Base-by-base conservation (phyloP, 2,329 filamentous ascomycete genomes). In the Neofusicoccum sp. region DNA sequence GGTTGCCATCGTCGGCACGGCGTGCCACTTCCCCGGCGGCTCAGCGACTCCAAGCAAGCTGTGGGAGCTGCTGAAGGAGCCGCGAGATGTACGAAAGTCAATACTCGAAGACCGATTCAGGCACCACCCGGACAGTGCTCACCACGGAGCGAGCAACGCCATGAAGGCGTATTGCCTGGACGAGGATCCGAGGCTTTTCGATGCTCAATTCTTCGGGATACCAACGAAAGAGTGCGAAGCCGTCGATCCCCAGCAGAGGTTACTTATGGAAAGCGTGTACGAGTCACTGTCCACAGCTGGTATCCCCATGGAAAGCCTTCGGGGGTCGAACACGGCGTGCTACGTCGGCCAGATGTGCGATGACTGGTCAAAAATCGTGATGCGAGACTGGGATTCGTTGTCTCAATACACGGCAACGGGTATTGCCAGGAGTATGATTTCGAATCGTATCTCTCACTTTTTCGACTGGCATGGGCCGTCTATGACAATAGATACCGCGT, bases 1-100 rank as follows among this genome's bases (percentile, higher is more conserved):
- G 4, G 66, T 70, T 24, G 76, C 73, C 8, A 71, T 78, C 14
- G 65, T 78, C 14, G 76, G 76, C 3, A 64, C 69, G 41, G 71
- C 67, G 16, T 76, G 73, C 51, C 68, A 73, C 9, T 69, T 76
- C 26, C 72, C 75, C 2, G 73, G 73, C n/a, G 66, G 47, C 7
- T 65, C 71, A 9, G 54, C 24, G 9, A 65, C 66, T 2, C 73
- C 73, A 3, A 69, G 70, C 2, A 65, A 68, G 3, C 71, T 76
- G 8, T 77, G 75, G 75, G 58, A 73, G 8, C 56, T 77, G 6
- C 66, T 70, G 8, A 64, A 63, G 1, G 47, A 58, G 2, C 70
- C 73, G 1, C 65, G 65, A 0, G 65, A 77, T 8, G 70, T 76
- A 0, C 43, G 20, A 20, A 20, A 20, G 20, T 20, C 20, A 20